Base-by-base conservation (phyloP, 371 early-diverging fungal genomes). In the Dinochytrium kinnereticum region DNA sequence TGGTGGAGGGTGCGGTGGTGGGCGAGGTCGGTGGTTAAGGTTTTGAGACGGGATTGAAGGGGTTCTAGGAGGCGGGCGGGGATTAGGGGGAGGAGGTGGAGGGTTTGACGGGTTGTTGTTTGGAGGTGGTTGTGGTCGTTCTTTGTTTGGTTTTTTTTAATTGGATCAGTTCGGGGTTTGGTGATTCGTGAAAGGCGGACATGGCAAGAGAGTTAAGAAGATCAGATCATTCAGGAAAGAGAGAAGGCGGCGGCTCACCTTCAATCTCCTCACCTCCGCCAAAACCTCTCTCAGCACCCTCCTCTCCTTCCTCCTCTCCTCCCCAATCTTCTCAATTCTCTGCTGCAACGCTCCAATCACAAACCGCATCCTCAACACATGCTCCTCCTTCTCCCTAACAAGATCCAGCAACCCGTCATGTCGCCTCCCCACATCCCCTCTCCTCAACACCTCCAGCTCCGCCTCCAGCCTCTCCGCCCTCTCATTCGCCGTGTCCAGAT, bases 401-500 rank as follows among this genome's bases (percentile, higher is more conserved):
- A 61, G 31, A 61, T 61, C 61, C 15, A 61, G 19, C 61, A 61
- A 33, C 61, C 61, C 61, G 10, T 61, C 61, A 34, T 61, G 36
- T 26, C 61, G 30, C 13, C 61, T 31, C 26, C 61, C 61, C 19
- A 34, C 31, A 61, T 61, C 61, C 19, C 61, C 36, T 36, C 61
- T 31, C 36, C 36, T 61, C 28, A 61, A 34, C 2, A 61, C 34
- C 36, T 61, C 61, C 30, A 61, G 34, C 61, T 61, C 61, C 19
- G 3, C 61, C 61, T 61, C 61, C 7, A 61, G 34, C 37, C 61
- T 61, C 26, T 34, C 13, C 34, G 34, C 61, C 26, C 61, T 61
- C 37, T 61, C 61, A 34, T 61, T 61, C n/a, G 61, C 61, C 17
- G 61, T 34, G 24, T 61, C 61, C 61, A 61, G 24, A 34, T 61